These are phyloP conservation scores for Sophora flavescens DNA, from an alignment of 306 rosid species.

Conservation along the genomic window DNA sequence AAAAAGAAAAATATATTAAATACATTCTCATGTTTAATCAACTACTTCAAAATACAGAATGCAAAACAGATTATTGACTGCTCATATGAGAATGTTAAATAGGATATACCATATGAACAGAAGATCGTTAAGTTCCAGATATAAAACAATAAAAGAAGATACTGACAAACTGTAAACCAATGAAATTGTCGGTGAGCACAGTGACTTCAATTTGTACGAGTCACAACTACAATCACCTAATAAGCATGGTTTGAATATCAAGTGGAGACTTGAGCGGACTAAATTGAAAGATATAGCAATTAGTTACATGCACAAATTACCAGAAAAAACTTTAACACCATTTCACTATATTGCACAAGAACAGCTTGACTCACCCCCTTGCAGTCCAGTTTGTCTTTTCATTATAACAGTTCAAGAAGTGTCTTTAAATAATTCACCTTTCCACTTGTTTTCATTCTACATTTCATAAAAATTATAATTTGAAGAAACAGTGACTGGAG, in stretches of 20 bases:
- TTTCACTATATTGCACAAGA: not conserved
- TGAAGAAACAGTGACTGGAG: not conserved
- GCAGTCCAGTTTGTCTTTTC: not conserved
- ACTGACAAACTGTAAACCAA: not conserved
- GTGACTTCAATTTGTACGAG: not conserved
- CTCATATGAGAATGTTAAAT: not conserved
- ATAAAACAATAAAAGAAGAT: not conserved
- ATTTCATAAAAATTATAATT: not conserved
- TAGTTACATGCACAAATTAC: not conserved
- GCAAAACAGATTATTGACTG: not conserved
- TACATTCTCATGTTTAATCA: not conserved
- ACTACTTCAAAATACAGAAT: constrained; percentile 6
- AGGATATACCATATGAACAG: not conserved
- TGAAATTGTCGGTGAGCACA: not conserved
- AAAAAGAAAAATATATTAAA: not conserved
- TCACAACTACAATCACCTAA: not conserved
- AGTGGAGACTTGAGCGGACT: not conserved
- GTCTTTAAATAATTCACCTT: not conserved
- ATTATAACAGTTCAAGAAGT: not conserved
- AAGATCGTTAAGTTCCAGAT: not conserved
- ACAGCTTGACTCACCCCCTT: constrained; percentile 2
- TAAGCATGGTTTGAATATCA: not conserved
- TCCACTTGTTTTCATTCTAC: not conserved
- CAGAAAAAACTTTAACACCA: not conserved
- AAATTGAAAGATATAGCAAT: not conserved